Conservation (phyloP, 1,139 yeast species). For the Scheffersomyces titani region DNA sequence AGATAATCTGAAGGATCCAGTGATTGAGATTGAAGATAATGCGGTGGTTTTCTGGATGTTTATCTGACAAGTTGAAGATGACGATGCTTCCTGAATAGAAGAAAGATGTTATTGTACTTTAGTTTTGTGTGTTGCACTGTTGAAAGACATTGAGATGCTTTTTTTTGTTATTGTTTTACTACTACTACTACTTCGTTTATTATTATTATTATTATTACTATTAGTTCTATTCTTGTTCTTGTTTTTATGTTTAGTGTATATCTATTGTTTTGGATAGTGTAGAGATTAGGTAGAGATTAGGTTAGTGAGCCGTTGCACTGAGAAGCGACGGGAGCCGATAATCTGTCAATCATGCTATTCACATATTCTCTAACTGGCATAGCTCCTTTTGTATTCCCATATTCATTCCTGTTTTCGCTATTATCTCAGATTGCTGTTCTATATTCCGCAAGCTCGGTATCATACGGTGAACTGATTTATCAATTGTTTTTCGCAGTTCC, state of each 20-base stretch:
- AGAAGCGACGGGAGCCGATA: not conserved
- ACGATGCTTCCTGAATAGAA: not conserved
- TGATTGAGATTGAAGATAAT: not conserved
- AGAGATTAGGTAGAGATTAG: not conserved
- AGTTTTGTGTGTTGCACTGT: not conserved
- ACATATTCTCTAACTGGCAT: too few relatives aligned
- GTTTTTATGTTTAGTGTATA: not conserved
- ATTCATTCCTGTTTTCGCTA: too few relatives aligned
- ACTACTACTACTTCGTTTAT: not conserved
- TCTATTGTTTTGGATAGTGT: not conserved
- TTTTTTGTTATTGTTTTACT: not conserved
- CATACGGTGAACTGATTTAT: too few relatives aligned
- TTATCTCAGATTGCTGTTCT: too few relatives aligned
- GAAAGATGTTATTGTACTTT: not conserved
- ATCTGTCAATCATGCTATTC: too few relatives aligned
- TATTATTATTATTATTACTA: not conserved
- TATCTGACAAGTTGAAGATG: not conserved
- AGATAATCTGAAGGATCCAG: slow-evolving; percentile 2
- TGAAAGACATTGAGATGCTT: not conserved
- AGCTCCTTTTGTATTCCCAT: too few relatives aligned
- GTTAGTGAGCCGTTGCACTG: not conserved
- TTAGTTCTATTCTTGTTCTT: not conserved
- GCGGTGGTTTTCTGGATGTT: not conserved
- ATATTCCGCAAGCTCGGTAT: too few relatives aligned
- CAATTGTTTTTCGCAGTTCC: too few relatives aligned